A percentile compares a stretch with the other conserved stretches of the same genome.
Evolutionary conservation across 306 rosid genomes (phyloP).

Genomic region (Cucurbita ficifolia): DNA sequence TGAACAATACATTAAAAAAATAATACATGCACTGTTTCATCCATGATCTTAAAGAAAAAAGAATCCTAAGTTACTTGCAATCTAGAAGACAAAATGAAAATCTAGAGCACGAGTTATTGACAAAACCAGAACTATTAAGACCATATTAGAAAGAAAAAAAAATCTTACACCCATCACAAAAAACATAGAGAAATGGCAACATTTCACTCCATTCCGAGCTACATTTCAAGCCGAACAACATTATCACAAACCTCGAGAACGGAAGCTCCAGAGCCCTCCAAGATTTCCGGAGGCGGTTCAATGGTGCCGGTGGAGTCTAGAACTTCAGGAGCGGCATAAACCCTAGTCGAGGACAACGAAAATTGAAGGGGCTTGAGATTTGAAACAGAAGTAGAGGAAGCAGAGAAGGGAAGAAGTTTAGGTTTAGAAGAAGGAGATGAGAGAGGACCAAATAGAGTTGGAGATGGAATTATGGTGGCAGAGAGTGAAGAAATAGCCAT

Average conservation of each 20-base stretch:
- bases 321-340: conserved; percentile 58
- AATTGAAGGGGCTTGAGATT: conserved; percentile 27
- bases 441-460: conserved; percentile 32
- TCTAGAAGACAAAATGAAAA: background rate
- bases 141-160: background rate
- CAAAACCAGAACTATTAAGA: background rate
- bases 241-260: conserved; percentile 26
- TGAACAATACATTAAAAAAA: background rate
- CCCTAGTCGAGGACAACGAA: conserved; percentile 26
- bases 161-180: background rate
- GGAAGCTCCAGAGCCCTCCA: conserved; percentile 18
- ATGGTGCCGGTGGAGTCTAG: conserved; percentile 30
- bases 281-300: conserved; percentile 27
- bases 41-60: background rate
- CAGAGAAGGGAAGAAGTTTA: conserved; percentile 16
- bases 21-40: background rate
- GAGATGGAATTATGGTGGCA: conserved; percentile 32
- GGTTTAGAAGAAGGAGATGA: conserved; percentile 25
- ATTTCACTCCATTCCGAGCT: background rate
- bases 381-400: conserved; percentile 15
- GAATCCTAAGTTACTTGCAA: background rate
- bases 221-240: background rate
- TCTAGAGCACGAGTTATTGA: background rate
- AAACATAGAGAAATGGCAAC: background rate
- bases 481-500: conserved; percentile 73